Evolutionary conservation across 441 rosid genomes (phyloP), one percentile per base, ranked within the genome.

Genomic region (Aleurites moluccanus): DNA sequence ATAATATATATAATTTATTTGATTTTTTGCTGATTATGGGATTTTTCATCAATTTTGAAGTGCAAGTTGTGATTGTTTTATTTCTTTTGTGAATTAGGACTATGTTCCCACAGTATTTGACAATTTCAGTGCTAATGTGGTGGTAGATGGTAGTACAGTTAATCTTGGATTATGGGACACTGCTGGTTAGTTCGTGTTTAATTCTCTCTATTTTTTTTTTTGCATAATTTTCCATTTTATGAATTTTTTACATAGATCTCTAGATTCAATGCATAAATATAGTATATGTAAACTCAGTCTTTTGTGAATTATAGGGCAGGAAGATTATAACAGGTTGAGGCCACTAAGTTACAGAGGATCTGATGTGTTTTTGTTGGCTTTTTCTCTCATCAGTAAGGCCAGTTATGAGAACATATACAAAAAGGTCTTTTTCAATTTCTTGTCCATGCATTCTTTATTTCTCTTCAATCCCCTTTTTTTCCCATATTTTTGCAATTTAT

Each of bases 331-430:
- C 81, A 89, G 97, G 84, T 82, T 93, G 61, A 90, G 98, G 83
- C 98, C 98, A 62, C 70, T 93, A 83, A 93, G 98, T 77, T 93
- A 93, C 82, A 87, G 98, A 85, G 98, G 97, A 77, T 97, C 98
- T 66, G 98, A 93, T 85, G 89, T 91, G 70, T 93, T 93, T 78
- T 78, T 93, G 78, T 72, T 93, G 85, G 91, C 95, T 23, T 93
- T 93, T 79, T 93, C 98, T 57, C 85, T 93, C 49, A 80, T 85
- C 56, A 91, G 98, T 85, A 90, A 86, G 75, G 95, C 96, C 62
- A 91, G 95, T 77, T 93, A 89, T 70, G 97, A 90, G 83, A 93
- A 93, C 74, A 83, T 91, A 68, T 69, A 87, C 81, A 93, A 91
- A 74, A 93, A 91, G 95, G 97, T 91, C 33, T 53, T 50, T 57